Conservation (phyloP, 225 moss, liverwort and hornwort genomes). For the Bryoerythrophyllum caledonicum region DNA sequence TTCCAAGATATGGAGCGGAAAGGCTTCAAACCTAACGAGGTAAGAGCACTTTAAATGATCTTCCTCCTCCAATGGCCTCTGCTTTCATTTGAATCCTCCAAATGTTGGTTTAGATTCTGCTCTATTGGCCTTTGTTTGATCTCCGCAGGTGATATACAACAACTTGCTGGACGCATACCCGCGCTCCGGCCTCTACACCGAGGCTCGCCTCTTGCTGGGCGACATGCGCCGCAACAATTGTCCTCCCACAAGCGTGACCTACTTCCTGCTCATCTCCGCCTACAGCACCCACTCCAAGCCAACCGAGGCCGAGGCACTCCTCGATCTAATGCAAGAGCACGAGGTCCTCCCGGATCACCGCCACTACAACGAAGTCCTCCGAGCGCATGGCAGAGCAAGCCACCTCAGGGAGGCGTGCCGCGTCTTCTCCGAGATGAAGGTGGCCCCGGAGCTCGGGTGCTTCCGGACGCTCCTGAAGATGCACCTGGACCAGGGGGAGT, state of each 20-base stretch:
- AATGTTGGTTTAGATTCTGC: no score
- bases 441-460: constrained; percentile 58
- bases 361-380: constrained; percentile 83
- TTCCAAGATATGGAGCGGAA: constrained; percentile 62
- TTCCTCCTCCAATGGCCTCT: no score
- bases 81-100: no score
- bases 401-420: constrained; percentile 64
- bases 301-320: constrained; percentile 64
- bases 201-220: constrained; percentile 54
- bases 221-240: constrained; percentile 59
- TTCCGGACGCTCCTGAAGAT: constrained; percentile 66
- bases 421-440: constrained; percentile 62
- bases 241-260: constrained; percentile 69
- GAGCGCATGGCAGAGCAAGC: constrained; percentile 60
- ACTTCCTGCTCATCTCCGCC: constrained; percentile 69
- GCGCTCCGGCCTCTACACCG: constrained; percentile 55
- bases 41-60: constrained; percentile 24
- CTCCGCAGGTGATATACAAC: constrained; percentile 74
- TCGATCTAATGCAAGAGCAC: constrained; percentile 50
- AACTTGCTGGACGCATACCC: constrained; percentile 74
- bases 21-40: constrained; percentile 69
- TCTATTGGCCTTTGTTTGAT: no score
- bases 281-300: constrained; percentile 56
- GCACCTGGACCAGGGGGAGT: constrained; percentile 50
- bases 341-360: constrained; percentile 65